Evolutionary conservation across 2,329 filamentous ascomycete species (phyloP).

Genomic region (Dactylonectria macrodidyma): DNA sequence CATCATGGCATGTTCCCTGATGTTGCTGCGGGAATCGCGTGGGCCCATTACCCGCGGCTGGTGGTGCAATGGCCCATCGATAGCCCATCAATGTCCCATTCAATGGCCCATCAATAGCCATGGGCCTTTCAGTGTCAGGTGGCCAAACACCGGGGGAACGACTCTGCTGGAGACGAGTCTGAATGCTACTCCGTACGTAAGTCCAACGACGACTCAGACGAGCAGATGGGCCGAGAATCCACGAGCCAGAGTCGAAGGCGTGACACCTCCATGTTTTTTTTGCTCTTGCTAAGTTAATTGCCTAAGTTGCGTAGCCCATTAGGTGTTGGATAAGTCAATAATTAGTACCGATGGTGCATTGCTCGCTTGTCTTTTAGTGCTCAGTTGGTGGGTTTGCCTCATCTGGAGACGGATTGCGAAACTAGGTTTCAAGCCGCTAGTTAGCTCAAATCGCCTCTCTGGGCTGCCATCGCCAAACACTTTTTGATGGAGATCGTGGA

Average conservation of each 20-base stretch:
- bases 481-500: constrained; percentile 9
- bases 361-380: constrained; percentile 7
- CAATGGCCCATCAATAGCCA: constrained; percentile 18
- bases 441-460: constrained; percentile 12
- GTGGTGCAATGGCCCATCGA: constrained; percentile 27
- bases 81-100: constrained; percentile 11
- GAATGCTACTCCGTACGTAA: constrained; percentile 7
- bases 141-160: constrained; percentile 19
- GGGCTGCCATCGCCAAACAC: constrained; percentile 8
- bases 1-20: constrained; percentile 28
- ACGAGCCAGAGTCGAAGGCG: constrained; percentile 6
- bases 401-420: constrained; percentile 23
- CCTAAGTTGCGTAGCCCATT: no score
- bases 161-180: not conserved
- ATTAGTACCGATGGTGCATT: not conserved
- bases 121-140: constrained; percentile 27
- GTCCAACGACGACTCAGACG: constrained; percentile 5
- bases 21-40: constrained; percentile 29
- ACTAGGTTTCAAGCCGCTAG: constrained; percentile 31
- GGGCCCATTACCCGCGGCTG: constrained; percentile 29
- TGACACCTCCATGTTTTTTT: constrained; percentile 20
- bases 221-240: constrained; percentile 20
- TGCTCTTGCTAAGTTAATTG: no score
- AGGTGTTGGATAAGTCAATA: not conserved
- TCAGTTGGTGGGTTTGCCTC: constrained; percentile 22